Base-by-base conservation (phyloP, 2,329 filamentous ascomycete species). In the Talaromyces atroroseus region DNA sequence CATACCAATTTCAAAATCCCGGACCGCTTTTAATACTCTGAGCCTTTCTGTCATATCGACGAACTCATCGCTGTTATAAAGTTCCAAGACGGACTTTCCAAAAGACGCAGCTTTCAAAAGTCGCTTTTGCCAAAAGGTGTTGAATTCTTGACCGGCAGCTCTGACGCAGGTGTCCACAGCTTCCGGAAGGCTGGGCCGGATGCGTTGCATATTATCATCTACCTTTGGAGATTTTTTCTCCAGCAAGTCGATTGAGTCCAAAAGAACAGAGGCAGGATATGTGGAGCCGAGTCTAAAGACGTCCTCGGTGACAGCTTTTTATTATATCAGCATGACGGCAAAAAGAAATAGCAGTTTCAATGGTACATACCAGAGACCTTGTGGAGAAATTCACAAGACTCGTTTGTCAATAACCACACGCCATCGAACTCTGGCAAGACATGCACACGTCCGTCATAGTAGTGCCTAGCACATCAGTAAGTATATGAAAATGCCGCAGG, bases 41-140 rank as follows among this genome's bases (percentile, higher is more conserved):
- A 99, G 76, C 0, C 87, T 94, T 71, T 99, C 92, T 64, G 91
- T 96, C 87, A 96, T 97, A 61, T 97, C 92, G 54, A 99, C 94
- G 73, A 97, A 99, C 62, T 99, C 92, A 67, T 99, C 94, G 67
- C 92, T 96, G 72, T 94, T 96, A 74, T 97, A 99, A 12, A 97
- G 85, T 65, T 97, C 94, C 3, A 99, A 81, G 0, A 97, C 94
- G 0, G 94, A 97, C 71, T 99, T 99, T 59, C 94, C 94, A 70
- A 96, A 97, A 0, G 92, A 97, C 0, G 94, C 94, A 5, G 94
- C 94, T 70, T 95, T 95, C n/a, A 99, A 80, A 1, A 99, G 79
- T 64, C 95, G 85, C 69, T 97, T 99, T 68, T 99, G 94, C 90
- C 92, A 95, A 67, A 92, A 85, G 1, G 87, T 79, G 64, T 86